A percentile compares a stretch with the other conserved stretches of the same genome.
Conservation (phyloP, 306 rosid species). For the Gillenia trifoliata region DNA sequence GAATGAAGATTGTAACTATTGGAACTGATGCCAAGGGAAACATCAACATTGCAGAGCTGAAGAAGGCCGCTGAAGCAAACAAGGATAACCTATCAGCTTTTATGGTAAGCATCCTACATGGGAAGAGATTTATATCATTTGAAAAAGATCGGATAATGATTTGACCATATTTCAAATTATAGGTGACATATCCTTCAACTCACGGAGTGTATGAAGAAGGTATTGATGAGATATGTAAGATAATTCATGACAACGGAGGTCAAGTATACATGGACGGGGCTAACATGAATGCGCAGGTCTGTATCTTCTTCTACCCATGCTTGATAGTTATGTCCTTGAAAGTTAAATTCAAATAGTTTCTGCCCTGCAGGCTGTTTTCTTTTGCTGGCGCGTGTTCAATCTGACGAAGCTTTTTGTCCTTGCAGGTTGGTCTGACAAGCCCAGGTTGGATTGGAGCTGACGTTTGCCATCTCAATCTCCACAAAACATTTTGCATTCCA, state of each 20-base stretch:
- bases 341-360: not conserved
- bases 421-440: constrained; percentile 92
- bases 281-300: constrained; percentile 97
- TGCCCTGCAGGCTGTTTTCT: not conserved
- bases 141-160: not conserved
- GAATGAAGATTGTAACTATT: constrained; percentile 93
- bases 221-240: constrained; percentile 93
- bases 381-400: not conserved
- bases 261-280: constrained; percentile 99
- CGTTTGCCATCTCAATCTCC: constrained; percentile 99
- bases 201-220: constrained; percentile 99
- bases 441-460: constrained; percentile 99
- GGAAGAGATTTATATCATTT: constrained; percentile 1
- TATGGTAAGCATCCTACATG: constrained; percentile 51
- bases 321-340: not conserved
- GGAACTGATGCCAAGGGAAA: constrained; percentile 99
- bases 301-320: constrained; percentile 2
- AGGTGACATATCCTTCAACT: constrained; percentile 99
- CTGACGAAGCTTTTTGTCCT: constrained; percentile 9
- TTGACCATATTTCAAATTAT: constrained; percentile 34
- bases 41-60: constrained; percentile 83
- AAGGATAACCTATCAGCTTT: constrained; percentile 82
- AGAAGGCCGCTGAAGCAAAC: constrained; percentile 87
- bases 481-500: constrained; percentile 98
- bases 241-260: constrained; percentile 98